phyloP scores from a whole-genome alignment of 148 eudicot genomes.

The Persicaria maculosa region DNA sequence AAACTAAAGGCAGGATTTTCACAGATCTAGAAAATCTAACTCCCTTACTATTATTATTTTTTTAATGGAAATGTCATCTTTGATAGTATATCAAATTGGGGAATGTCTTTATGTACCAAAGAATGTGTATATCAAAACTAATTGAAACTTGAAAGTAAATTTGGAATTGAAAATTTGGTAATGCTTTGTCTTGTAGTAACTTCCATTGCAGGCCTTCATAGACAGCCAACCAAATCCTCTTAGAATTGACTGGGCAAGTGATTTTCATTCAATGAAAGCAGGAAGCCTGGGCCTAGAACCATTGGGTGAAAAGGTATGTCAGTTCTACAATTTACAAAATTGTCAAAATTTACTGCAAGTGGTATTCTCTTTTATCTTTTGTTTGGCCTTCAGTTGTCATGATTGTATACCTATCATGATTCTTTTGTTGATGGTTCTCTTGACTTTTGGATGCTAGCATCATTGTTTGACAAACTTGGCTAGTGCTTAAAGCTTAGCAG shows the following conservation, averaged over 20 bases:
- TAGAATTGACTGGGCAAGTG: constrained; percentile 11
- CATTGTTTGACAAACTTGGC: neutral
- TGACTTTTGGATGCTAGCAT: constrained; percentile 1
- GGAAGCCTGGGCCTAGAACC: constrained; percentile 26
- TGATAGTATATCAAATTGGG: neutral
- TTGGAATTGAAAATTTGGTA: neutral
- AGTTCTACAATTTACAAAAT: neutral
- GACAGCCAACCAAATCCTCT: constrained; percentile 14
- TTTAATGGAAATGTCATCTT: neutral
- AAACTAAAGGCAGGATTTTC: neutral
- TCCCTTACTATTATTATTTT: neutral
- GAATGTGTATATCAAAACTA: neutral
- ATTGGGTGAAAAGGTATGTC: constrained; percentile 31
- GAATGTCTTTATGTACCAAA: neutral
- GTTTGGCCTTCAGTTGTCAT: neutral
- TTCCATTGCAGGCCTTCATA: constrained; percentile 29
- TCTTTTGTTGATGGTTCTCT: neutral
- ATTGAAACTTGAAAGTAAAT: neutral
- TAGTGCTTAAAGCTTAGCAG: constrained; percentile 4
- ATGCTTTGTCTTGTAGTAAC: constrained; percentile 16
- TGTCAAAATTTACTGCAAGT: neutral
- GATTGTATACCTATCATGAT: neutral
- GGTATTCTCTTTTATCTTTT: neutral
- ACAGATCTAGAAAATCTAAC: neutral
- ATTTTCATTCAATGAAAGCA: constrained; percentile 17